These are phyloP conservation scores for Apodospora peruviana DNA, from an alignment of 495 filamentous ascomycete species.

Conservation along the genomic window DNA sequence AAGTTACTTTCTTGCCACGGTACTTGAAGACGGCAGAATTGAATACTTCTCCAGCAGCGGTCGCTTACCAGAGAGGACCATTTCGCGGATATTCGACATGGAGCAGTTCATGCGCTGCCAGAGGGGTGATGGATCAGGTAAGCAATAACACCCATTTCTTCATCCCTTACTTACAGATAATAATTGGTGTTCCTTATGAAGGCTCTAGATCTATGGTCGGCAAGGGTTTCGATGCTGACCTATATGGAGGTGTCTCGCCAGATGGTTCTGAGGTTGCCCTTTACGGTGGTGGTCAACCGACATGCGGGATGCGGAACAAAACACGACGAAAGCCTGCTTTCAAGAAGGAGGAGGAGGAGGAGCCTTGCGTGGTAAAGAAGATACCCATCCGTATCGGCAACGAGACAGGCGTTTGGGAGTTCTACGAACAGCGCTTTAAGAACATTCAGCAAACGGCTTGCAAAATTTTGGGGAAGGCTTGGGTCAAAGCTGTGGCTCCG, in stretches of 20 bases:
- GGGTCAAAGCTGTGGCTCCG: conserved; percentile 77
- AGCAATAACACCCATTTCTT: not conserved
- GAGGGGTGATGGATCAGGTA: conserved; percentile 11
- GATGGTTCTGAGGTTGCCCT: not conserved
- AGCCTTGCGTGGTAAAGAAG: conserved; percentile 11
- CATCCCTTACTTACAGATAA: too few species aligned
- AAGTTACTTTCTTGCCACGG: conserved; percentile 32
- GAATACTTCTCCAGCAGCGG: conserved; percentile 27
- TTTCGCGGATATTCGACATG: conserved; percentile 28
- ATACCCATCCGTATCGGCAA: conserved; percentile 52
- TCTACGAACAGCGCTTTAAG: conserved; percentile 60
- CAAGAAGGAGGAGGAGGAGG: not conserved
- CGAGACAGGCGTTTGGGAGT: conserved; percentile 49
- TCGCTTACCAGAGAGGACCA: conserved; percentile 16
- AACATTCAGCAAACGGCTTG: conserved; percentile 68
- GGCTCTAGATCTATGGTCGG: too few species aligned
- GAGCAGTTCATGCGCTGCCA: conserved; percentile 20
- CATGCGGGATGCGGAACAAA: conserved; percentile 8
- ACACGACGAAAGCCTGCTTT: conserved; percentile 22
- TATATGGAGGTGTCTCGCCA: not conserved
- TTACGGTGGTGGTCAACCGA: conserved; percentile 25
- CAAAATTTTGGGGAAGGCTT: conserved; percentile 70
- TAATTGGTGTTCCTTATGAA: too few species aligned
- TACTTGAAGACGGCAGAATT: conserved; percentile 25
- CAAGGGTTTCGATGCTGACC: conserved; percentile 10